phyloP scores from a whole-genome alignment of 495 filamentous ascomycete genomes.

The Aspergillus panamensis region DNA sequence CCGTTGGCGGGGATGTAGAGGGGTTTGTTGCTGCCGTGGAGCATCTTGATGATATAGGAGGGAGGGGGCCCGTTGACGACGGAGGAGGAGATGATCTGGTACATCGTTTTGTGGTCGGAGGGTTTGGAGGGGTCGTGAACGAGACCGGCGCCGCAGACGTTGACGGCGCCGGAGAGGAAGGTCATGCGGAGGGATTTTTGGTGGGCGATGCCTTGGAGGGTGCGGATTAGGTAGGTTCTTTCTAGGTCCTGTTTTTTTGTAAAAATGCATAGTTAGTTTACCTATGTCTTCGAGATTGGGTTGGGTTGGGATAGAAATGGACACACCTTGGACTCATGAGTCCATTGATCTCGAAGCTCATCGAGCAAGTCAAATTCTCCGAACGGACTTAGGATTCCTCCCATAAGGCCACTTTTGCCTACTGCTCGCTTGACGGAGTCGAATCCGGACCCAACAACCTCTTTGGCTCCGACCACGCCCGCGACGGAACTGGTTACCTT shows the following conservation, averaged over 20 bases:
- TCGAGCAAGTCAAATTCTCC: slow-evolving; percentile 95
- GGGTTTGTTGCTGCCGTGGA: slow-evolving; percentile 79
- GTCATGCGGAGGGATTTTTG: slow-evolving; percentile 95
- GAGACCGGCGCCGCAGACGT: slow-evolving; percentile 86
- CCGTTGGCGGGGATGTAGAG: slow-evolving; percentile 91
- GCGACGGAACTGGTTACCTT: slow-evolving; percentile 92
- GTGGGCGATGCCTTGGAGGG: slow-evolving; percentile 88
- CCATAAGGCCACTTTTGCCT: slow-evolving; percentile 92
- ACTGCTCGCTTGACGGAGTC: slow-evolving; percentile 93
- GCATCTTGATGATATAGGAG: slow-evolving; percentile 81
- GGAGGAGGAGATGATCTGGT: slow-evolving; percentile 88
- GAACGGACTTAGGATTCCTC: slow-evolving; percentile 88
- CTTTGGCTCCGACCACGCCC: slow-evolving; percentile 90
- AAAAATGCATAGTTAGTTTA: no score
- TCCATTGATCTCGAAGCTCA: slow-evolving; percentile 95
- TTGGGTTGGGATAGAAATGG: neutral
- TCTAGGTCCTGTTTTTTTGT: slow-evolving; percentile 66
- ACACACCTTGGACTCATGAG: slow-evolving; percentile 86
- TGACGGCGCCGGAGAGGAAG: slow-evolving; percentile 89
- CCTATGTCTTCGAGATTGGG: no score
- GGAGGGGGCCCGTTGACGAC: slow-evolving; percentile 86
- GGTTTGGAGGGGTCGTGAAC: slow-evolving; percentile 92
- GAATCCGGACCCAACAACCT: slow-evolving; percentile 85
- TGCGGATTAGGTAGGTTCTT: slow-evolving; percentile 92
- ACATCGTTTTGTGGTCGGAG: slow-evolving; percentile 97